Conservation (phyloP, 129 eudicot genomes). For the Solidago caesia region DNA sequence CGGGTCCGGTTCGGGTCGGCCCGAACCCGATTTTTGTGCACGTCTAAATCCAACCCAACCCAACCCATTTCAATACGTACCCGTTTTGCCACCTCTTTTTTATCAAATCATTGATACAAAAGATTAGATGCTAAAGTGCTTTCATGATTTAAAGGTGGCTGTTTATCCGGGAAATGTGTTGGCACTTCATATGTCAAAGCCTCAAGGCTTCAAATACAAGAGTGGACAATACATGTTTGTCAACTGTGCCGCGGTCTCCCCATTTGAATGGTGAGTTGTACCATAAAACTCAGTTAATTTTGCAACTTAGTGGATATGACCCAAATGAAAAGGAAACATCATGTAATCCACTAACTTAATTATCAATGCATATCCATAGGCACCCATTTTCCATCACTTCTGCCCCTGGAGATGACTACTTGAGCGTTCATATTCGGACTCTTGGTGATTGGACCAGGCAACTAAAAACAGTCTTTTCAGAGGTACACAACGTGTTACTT, state of each 20-base stretch:
- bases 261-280: conserved; percentile 73
- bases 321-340: not conserved
- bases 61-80: not conserved
- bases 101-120: not conserved
- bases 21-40: no score
- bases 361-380: conserved; percentile 42
- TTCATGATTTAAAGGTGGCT: conserved; percentile 49
- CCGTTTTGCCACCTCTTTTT: not conserved
- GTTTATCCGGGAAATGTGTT: conserved; percentile 84
- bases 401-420: conserved; percentile 76
- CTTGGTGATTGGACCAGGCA: conserved; percentile 95
- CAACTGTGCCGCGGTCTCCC: conserved; percentile 85
- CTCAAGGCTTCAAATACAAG: conserved; percentile 69
- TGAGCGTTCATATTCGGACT: conserved; percentile 85
- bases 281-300: not conserved
- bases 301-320: not conserved
- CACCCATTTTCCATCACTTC: conserved; percentile 96
- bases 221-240: conserved; percentile 91
- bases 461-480: conserved; percentile 63
- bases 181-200: conserved; percentile 83
- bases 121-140: not conserved
- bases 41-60: not conserved
- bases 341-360: conserved; percentile 15
- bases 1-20: no score
- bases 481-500: conserved; percentile 39